Evolutionary conservation across 768 basidiomycete species (phyloP), one percentile per base, ranked within the genome.

Genomic region (Psilocybe cubensis): DNA sequence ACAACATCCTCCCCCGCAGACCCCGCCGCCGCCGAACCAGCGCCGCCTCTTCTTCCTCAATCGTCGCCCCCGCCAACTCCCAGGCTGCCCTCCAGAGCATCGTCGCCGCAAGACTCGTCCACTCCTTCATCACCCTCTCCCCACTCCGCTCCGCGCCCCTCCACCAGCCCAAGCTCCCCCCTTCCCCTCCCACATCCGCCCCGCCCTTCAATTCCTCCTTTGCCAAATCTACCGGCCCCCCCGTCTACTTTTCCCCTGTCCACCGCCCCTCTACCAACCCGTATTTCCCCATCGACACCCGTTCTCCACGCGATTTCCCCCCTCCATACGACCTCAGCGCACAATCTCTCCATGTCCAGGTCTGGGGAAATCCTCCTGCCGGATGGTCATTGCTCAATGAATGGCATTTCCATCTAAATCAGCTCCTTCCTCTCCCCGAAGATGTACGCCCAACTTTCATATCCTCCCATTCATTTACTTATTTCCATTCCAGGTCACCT

Each of bases 221-320:
- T 42, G n/a, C 24, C 6, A 48, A 20, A 11, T 43, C 56, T 9
- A 4, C n/a, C 18, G 42, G 24, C n/a, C 41, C 56, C 4, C 57
- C 91, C 2, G 83, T 91, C 66, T 95, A 87, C 69, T 80, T 94
- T 46, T 96, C 94, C 2, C 79, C 84, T 0, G 79, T 92, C 47
- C 94, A 94, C 68, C 80, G 76, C 21, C 89, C 93, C 3, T 96
- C 94, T 1, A 94, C 89, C 0, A 91, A 94, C 68, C 95, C 95
- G 0, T 71, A 76, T 21, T 96, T 94, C 63, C 53, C 77, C 1
- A 73, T 91, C 17, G 86, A 94, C 64, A 68, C 78, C 6, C 73
- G 66, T 12, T 75, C 79, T 4, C 69, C 75, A 28, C 71, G 70
- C 24, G 85, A 87, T 47, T 87, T 88, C 65, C 76, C 82, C 0